Evolutionary conservation across 805 yeast genomes (phyloP).

Genomic region (Lachancea quebecensis): DNA sequence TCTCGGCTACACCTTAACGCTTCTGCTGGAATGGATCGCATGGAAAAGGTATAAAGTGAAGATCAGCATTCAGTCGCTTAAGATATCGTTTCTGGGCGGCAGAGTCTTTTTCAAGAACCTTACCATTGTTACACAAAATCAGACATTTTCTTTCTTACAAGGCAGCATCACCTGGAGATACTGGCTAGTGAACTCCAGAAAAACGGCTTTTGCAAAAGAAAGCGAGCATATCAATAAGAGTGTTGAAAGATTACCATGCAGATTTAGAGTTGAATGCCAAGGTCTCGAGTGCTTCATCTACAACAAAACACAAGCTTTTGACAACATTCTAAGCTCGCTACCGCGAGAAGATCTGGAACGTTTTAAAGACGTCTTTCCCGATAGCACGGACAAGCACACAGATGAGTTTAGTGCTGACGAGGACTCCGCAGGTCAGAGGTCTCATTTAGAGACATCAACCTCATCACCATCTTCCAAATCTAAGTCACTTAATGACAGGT

Average conservation of each 20-base stretch:
- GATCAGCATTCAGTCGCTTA: constrained; percentile 63
- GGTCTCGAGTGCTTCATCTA: constrained; percentile 82
- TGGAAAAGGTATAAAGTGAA: constrained; percentile 60
- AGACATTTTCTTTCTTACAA: constrained; percentile 60
- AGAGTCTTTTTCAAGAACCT: constrained; percentile 71
- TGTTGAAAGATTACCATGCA: constrained; percentile 41
- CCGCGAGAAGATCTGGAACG: constrained; percentile 19
- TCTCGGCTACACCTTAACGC: constrained; percentile 53
- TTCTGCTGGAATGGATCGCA: constrained; percentile 42
- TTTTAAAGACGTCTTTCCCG: constrained; percentile 1
- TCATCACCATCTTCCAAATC: constrained; percentile 1
- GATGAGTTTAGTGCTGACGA: constrained; percentile 6
- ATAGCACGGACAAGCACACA: neutral
- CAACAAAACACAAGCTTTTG: constrained; percentile 75
- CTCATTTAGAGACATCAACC: neutral
- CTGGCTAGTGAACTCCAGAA: constrained; percentile 55
- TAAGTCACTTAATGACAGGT: constrained; percentile 15
- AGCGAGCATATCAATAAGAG: constrained; percentile 17
- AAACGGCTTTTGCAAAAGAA: constrained; percentile 16
- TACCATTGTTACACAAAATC: constrained; percentile 65
- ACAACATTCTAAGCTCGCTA: constrained; percentile 42
- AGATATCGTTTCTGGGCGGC: constrained; percentile 77
- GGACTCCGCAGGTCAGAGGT: neutral
- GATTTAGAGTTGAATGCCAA: constrained; percentile 51
- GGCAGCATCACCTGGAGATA: constrained; percentile 85